Percentiles rank a stretch among this genome's conserved stretches.
phyloP scores from a whole-genome alignment of 768 basidiomycete genomes.

The Phaffia tasmanica region DNA sequence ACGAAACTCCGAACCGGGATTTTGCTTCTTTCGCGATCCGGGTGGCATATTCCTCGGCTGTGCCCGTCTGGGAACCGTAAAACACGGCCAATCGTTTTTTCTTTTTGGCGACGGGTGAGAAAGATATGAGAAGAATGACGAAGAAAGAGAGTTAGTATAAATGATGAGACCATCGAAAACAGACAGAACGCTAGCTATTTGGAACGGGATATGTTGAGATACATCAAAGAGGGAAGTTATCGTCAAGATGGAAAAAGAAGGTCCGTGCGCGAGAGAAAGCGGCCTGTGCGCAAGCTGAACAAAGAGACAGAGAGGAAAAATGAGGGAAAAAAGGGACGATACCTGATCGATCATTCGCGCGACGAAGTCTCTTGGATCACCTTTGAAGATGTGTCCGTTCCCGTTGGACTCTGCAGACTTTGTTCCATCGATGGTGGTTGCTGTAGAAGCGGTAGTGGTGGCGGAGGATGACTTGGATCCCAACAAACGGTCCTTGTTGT shows the following conservation, averaged over 20 bases:
- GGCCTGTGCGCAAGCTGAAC: not conserved
- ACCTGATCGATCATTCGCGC: conserved; percentile 89
- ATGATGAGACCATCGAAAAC: not conserved
- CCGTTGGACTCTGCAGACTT: conserved; percentile 44
- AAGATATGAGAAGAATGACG: not conserved
- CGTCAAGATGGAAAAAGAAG: conserved; percentile 23
- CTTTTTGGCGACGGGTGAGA: conserved; percentile 40
- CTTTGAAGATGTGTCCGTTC: conserved; percentile 44
- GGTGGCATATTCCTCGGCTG: conserved; percentile 91
- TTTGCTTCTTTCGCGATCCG: conserved; percentile 97
- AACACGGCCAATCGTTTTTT: conserved; percentile 96
- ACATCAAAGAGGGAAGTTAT: conserved; percentile 10
- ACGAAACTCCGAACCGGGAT: conserved; percentile 85
- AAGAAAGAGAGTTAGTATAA: conserved; percentile 28
- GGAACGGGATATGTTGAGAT: not conserved
- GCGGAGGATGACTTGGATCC: not conserved
- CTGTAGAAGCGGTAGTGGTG: not conserved
- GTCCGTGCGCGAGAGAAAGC: conserved; percentile 2
- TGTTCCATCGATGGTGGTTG: not conserved
- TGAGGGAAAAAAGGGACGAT: conserved; percentile 37
- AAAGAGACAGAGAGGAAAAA: not conserved
- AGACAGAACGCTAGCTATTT: not conserved
- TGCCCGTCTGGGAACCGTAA: conserved; percentile 97
- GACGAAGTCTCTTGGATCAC: conserved; percentile 87
- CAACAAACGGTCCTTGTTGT: conserved; percentile 46